Evolutionary conservation across 345 rosid genomes (phyloP), one percentile per base, ranked within the genome.

Genomic region (Hevea brasiliensis): DNA sequence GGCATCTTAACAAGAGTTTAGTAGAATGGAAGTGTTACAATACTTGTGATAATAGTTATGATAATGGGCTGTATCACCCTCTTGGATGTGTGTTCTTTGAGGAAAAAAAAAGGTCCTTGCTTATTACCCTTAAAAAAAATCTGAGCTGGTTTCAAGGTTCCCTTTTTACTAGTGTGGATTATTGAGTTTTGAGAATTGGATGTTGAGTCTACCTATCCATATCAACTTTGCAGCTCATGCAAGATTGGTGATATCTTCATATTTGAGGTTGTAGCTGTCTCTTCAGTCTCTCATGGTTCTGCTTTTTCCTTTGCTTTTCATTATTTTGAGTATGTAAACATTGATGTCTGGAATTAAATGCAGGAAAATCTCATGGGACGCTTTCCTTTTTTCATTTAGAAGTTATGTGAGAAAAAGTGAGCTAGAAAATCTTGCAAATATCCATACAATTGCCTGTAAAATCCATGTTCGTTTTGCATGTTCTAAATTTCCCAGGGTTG

Each of bases 401-500:
- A 29, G 64, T 48, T 11, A 21, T 44, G 3, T 13, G n/a, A 13
- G 68, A 21, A 21, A 56, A 23, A 56, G 60, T 3, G 18, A 10
- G 2, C n/a, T 29, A 42, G 45, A 8, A 21, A 20, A 18, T 35
- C 65, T 61, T 17, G 10, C 8, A 8, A 7, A 61, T 8, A 35
- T 61, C 45, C 47, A 7, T 61, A 20, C 17, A 65, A 14, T 41
- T 41, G 50, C 51, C 12, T 18, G 29, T 41, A 44, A 44, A 47
- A 21, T 42, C 17, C 54, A 23, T 65, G 17, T 44, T 45, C 47
- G 9, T 10, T 40, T 18, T n/a, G n/a, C 17, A 63, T 8, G 11
- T 62, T 63, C 29, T 63, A 18, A n/a, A 42, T 40, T 62, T 63
- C 10, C n/a, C n/a, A n/a, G n/a, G n/a, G n/a, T n/a, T n/a, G n/a